Conservation (phyloP, 192 early-diverging fungal species). For the Umbelopsis isabellina region DNA sequence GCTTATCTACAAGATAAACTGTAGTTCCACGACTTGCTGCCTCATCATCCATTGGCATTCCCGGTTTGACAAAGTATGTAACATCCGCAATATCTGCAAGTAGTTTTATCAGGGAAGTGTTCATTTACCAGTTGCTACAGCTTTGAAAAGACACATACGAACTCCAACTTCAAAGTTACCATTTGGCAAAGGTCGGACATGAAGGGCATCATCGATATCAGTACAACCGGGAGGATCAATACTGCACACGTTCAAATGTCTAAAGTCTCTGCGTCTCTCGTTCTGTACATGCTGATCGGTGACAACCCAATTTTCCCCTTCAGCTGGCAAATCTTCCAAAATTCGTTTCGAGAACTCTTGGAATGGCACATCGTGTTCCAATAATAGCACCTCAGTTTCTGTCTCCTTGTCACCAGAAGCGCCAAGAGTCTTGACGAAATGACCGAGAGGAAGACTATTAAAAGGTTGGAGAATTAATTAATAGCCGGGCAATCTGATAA, state of each 20-base stretch:
- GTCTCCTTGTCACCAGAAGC: conserved; percentile 93
- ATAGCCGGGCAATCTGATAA: background rate
- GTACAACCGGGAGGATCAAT: conserved; percentile 99
- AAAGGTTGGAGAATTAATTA: background rate
- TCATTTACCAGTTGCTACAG: background rate
- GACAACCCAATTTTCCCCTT: conserved; percentile 89
- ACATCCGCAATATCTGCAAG: conserved; percentile 92
- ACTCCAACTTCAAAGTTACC: conserved; percentile 55
- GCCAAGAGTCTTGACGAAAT: conserved; percentile 91
- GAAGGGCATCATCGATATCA: conserved; percentile 99
- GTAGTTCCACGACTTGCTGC: conserved; percentile 88
- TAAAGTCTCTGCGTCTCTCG: conserved; percentile 77
- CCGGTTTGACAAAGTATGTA: conserved; percentile 85
- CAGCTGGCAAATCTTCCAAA: conserved; percentile 78
- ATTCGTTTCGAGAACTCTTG: conserved; percentile 91
- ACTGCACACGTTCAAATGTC: conserved; percentile 86
- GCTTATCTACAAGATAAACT: conserved; percentile 89
- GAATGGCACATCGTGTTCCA: conserved; percentile 97
- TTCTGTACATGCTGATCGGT: conserved; percentile 67
- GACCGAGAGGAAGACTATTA: conserved; percentile 75
- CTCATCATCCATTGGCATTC: conserved; percentile 83
- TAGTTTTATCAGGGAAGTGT: background rate
- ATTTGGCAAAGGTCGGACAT: conserved; percentile 66
- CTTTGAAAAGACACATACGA: conserved; percentile 46
- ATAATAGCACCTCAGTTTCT: conserved; percentile 93